Conservation (phyloP, 2,329 filamentous ascomycete species). For the Trichophyton simii region DNA sequence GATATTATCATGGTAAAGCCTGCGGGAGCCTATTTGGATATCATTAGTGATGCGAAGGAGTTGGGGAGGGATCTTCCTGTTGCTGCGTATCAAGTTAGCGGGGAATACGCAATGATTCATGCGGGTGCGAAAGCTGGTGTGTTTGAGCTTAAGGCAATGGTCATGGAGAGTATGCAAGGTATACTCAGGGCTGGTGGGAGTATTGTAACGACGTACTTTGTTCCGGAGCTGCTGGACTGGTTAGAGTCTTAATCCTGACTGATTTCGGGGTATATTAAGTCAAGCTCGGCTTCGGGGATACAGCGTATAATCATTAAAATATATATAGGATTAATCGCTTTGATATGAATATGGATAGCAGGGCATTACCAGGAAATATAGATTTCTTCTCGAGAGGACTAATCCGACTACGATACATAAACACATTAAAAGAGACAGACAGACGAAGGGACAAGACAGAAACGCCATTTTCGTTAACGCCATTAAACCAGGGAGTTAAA, state of each 20-base stretch:
- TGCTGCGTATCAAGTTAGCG: constrained; percentile 92
- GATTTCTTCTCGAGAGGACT: background rate
- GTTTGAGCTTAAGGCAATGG: constrained; percentile 89
- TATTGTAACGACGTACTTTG: constrained; percentile 90
- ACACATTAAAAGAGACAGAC: background rate
- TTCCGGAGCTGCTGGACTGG: constrained; percentile 62
- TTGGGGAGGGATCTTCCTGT: constrained; percentile 82
- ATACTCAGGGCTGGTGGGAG: constrained; percentile 86
- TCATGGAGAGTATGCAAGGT: constrained; percentile 84
- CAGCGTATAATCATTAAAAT: no score
- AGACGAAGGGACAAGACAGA: background rate
- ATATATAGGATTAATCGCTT: no score
- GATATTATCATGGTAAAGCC: constrained; percentile 99
- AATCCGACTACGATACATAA: background rate
- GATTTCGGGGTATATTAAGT: background rate
- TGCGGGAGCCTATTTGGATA: constrained; percentile 87
- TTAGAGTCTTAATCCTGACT: constrained; percentile 21
- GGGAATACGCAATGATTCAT: constrained; percentile 96
- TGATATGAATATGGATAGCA: background rate
- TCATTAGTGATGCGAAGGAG: constrained; percentile 94
- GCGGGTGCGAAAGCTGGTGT: constrained; percentile 91
- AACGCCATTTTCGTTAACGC: background rate
- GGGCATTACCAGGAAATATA: background rate
- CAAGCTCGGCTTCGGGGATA: no score
- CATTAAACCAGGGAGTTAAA: background rate